Evolutionary conservation across 1,139 yeast genomes (phyloP).

Genomic region (Diutina pseudorugosa): DNA sequence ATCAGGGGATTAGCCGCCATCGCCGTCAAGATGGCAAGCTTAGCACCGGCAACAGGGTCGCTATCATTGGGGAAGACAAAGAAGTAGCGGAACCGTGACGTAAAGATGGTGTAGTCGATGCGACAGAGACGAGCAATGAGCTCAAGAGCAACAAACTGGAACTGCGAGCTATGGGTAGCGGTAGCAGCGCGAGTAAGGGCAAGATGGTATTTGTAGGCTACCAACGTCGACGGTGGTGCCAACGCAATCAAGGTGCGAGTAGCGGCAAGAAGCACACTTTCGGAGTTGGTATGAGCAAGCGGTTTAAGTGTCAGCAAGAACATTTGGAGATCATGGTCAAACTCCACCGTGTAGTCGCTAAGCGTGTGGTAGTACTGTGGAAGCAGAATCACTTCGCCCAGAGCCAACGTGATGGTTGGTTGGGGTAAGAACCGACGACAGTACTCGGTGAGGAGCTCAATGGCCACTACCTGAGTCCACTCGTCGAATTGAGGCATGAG

Average conservation of each 20-base stretch:
- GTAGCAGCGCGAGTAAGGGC: constrained; percentile 34
- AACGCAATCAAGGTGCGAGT: constrained; percentile 43
- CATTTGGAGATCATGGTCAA: constrained; percentile 45
- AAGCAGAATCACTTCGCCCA: neutral
- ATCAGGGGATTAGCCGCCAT: constrained; percentile 41
- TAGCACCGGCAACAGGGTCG: constrained; percentile 32
- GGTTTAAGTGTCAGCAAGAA: constrained; percentile 35
- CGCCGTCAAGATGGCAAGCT: constrained; percentile 52
- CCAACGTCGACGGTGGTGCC: constrained; percentile 39
- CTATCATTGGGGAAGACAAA: constrained; percentile 50
- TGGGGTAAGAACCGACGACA: constrained; percentile 45
- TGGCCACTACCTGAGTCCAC: constrained; percentile 55
- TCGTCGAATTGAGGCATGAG: constrained; percentile 50
- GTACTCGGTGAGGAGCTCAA: constrained; percentile 60
- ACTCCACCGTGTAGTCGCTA: constrained; percentile 8
- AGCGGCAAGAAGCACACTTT: constrained; percentile 52
- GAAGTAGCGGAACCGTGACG: constrained; percentile 38
- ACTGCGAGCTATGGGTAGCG: constrained; percentile 19
- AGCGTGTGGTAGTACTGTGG: neutral
- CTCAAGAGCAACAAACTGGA: constrained; percentile 27
- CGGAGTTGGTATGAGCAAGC: constrained; percentile 39
- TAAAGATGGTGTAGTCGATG: constrained; percentile 33
- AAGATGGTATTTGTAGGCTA: constrained; percentile 34
- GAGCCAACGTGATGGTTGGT: constrained; percentile 18
- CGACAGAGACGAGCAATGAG: constrained; percentile 23